Percentiles rank a stretch among this genome's conserved stretches.
Conservation (phyloP, 768 basidiomycete species). For the Rhodotorula diobovata region DNA sequence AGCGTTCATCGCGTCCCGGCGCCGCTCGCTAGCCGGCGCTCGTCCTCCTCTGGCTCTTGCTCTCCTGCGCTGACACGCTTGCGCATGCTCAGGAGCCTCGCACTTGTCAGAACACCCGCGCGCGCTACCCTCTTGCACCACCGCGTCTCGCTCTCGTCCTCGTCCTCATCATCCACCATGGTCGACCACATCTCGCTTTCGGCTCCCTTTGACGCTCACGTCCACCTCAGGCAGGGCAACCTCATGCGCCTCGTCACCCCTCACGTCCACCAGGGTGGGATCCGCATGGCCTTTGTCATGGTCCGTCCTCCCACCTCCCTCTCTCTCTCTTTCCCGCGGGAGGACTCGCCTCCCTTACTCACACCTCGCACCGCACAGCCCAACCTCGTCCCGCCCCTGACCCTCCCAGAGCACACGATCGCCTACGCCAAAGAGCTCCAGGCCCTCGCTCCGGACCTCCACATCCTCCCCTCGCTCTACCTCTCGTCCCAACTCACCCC, state of each 20-base stretch:
- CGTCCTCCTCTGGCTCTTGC: too few species aligned
- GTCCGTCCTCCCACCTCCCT: constrained; percentile 48
- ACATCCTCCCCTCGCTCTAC: constrained; percentile 95
- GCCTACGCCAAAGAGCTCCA: constrained; percentile 72
- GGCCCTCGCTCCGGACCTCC: constrained; percentile 66
- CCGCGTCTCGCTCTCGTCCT: not conserved
- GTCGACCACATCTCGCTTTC: constrained; percentile 21
- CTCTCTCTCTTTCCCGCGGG: not conserved
- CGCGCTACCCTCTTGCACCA: not conserved
- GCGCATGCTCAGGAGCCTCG: not conserved
- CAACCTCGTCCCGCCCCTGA: constrained; percentile 53
- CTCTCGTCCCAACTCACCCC: constrained; percentile 86
- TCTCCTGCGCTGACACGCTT: not conserved
- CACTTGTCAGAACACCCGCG: not conserved
- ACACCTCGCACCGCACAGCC: constrained; percentile 56
- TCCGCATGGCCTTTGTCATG: constrained; percentile 93
- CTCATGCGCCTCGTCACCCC: constrained; percentile 78
- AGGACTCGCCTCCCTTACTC: not conserved
- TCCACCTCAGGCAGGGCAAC: constrained; percentile 85
- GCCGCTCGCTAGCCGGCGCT: too few species aligned
- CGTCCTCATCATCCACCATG: not conserved
- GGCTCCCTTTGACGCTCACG: constrained; percentile 87
- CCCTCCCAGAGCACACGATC: constrained; percentile 55
- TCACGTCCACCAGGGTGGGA: constrained; percentile 84
- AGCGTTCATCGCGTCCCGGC: too few species aligned